Evolutionary conservation across 2,329 filamentous ascomycete genomes (phyloP).

Genomic region (Niveomyces coronatus): DNA sequence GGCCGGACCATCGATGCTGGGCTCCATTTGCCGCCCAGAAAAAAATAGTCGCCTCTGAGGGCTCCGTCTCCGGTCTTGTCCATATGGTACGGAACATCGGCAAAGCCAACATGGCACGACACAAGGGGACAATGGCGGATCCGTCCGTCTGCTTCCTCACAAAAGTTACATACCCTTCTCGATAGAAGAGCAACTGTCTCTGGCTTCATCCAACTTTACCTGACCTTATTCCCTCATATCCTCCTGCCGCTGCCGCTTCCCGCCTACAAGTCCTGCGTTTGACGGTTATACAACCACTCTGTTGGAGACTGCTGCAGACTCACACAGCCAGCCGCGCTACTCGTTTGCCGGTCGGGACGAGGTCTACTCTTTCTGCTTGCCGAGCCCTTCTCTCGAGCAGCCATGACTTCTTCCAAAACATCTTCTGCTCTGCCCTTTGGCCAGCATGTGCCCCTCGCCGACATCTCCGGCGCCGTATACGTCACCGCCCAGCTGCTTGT

Average conservation of each 20-base stretch:
- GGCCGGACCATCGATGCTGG: constrained; percentile 12
- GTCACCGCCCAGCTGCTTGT: constrained; percentile 86
- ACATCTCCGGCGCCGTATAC: constrained; percentile 81
- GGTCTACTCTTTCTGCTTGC: constrained; percentile 8
- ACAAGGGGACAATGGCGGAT: constrained; percentile 4
- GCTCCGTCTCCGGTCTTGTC: no score
- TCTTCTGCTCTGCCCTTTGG: constrained; percentile 49
- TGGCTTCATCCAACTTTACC: neutral
- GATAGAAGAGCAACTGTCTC: no score
- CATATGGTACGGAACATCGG: constrained; percentile 8
- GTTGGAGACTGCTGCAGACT: no score
- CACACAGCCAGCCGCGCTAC: no score
- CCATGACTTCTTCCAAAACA: constrained; percentile 28
- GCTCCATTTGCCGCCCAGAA: no score
- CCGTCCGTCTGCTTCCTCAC: constrained; percentile 1
- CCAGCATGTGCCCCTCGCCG: constrained; percentile 40
- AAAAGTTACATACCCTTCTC: constrained; percentile 4
- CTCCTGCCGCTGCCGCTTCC: no score
- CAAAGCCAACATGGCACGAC: neutral
- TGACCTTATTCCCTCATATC: no score
- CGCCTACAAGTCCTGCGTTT: no score
- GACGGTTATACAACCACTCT: no score
- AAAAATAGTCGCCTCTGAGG: no score
- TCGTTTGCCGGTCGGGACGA: no score
- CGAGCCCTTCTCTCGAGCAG: constrained; percentile 24